Percentiles rank a stretch among this genome's conserved stretches.
Evolutionary conservation across 2,329 filamentous ascomycete species (phyloP).

Genomic region (Xylaria sp.): DNA sequence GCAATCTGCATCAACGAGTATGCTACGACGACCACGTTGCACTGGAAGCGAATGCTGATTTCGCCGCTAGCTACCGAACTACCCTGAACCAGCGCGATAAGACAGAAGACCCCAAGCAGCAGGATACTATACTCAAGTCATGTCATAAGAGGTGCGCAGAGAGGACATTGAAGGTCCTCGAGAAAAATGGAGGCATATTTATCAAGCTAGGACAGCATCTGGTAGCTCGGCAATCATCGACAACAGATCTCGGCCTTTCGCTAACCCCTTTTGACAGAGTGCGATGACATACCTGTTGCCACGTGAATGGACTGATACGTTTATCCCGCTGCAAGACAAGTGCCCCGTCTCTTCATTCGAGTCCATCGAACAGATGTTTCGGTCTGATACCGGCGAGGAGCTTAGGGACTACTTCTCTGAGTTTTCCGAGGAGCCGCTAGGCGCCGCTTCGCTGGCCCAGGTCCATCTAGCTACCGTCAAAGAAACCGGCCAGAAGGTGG

Average conservation of each 20-base stretch:
- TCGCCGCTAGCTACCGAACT: conserved; percentile 72
- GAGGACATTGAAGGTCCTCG: conserved; percentile 81
- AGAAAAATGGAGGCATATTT: conserved; percentile 97
- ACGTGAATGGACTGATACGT: conserved; percentile 90
- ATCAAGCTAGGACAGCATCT: conserved; percentile 97
- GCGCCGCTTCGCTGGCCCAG: conserved; percentile 91
- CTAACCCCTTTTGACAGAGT: conserved; percentile 56
- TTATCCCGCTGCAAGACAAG: conserved; percentile 92
- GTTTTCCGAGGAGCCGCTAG: conserved; percentile 80
- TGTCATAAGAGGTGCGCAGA: conserved; percentile 94
- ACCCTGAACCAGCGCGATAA: conserved; percentile 74
- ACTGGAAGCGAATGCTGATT: conserved; percentile 7
- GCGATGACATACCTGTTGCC: conserved; percentile 95
- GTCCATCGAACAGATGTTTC: conserved; percentile 85
- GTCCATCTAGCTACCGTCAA: conserved; percentile 87
- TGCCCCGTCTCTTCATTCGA: conserved; percentile 90
- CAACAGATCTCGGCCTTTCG: neutral
- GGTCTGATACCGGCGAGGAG: conserved; percentile 76
- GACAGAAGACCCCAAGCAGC: conserved; percentile 63
- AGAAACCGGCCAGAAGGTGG: conserved; percentile 81
- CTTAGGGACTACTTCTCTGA: conserved; percentile 84
- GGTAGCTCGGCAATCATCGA: conserved; percentile 43
- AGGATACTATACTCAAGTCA: conserved; percentile 69
- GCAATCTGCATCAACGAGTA: conserved; percentile 88
- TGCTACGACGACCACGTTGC: conserved; percentile 1